Base-by-base conservation (phyloP, 306 rosid species). In the Citrullus mucosospermus region DNA sequence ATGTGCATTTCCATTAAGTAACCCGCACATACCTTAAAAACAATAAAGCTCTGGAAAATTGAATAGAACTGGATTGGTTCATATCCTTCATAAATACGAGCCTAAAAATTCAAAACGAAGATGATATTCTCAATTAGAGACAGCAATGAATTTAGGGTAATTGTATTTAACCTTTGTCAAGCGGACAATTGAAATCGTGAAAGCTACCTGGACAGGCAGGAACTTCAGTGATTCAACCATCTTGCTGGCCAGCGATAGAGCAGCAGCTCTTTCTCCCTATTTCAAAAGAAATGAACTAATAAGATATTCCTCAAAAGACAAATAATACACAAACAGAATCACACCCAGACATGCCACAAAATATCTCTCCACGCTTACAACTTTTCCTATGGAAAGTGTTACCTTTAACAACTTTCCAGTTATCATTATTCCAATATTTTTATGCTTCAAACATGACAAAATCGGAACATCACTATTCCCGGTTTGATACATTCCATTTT, bases 181-280 rank as follows among this genome's bases (percentile, higher is more conserved):
- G 38, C 17, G 72, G 56, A 58, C 65, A 13, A 58, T 76, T 57
- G 7, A 57, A 41, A 43, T 43, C 41, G 12, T 74, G 77, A 71
- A 80, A 81, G 82, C 62, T 80, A 95, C 98, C 98, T 80, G 93
- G 82, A 87, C 75, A 66, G 99, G 84, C 53, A 87, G 82, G 85
- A 89, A 92, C 92, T 96, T 96, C 88, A 92, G 79, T 68, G 97
- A 87, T 78, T 90, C 98, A 22, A 89, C 85, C 90, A 93, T 92
- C 90, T 89, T 89, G 86, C 89, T 81, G 69, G 96, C 96, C 67
- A 84, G 80, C 63, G 90, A 82, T 81, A 89, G 66, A 67, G 94
- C 91, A 74, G 93, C 80, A 63, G 84, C 81, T 82, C 93, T 91
- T 80, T 91, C 98, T 68, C 85, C 98, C 98, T 95, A 71, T 83